Base-by-base conservation (phyloP, 768 basidiomycete genomes). In the Cyclocybe aegerita region DNA sequence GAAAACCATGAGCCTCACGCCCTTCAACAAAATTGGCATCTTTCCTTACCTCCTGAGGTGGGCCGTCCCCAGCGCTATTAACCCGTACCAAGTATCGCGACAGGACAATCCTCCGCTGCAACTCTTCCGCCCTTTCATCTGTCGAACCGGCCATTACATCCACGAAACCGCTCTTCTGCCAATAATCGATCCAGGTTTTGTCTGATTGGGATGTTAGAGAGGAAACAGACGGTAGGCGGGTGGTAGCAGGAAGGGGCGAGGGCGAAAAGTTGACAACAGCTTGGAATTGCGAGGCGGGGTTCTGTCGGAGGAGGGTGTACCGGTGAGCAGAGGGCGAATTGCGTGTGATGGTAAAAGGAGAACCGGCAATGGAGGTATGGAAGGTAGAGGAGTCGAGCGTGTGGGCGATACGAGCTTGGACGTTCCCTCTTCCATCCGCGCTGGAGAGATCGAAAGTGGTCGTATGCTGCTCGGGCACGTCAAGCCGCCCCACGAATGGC, bases 31-130 rank as follows among this genome's bases (percentile, higher is more conserved):
- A n/a, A n/a, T n/a, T n/a, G n/a, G n/a, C n/a, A n/a, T n/a, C n/a
- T n/a, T n/a, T n/a, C n/a, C 43, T 35, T 23, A 55, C 54, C 54
- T 55, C 81, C 55, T 84, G 82, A 4, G 81, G 78, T 2, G 81
- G 81, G 9, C 63, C 67, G 57, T 79, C 73, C 1, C 79, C 79
- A 4, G 81, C 82, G 58, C 79, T 80, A 53, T 84, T 84, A 8
- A 82, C 79, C 23, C 76, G 68, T 73, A 83, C 73, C 50, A 82
- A 63, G 61, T 83, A 82, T 37, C 79, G 69, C 33, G 79, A 81
- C 34, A 82, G 57, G 39, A 83, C 75, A 35, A 83, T 79, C 35
- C 81, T 69, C 46, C 81, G 65, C 59, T 84, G 82, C 46, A 84
- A 61, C 49, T 83, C 81, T 16, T 76, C 69, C 11, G 80, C 81